phyloP scores from a whole-genome alignment of 176 grass and related monocot species.

The Puccinellia tenuiflora region DNA sequence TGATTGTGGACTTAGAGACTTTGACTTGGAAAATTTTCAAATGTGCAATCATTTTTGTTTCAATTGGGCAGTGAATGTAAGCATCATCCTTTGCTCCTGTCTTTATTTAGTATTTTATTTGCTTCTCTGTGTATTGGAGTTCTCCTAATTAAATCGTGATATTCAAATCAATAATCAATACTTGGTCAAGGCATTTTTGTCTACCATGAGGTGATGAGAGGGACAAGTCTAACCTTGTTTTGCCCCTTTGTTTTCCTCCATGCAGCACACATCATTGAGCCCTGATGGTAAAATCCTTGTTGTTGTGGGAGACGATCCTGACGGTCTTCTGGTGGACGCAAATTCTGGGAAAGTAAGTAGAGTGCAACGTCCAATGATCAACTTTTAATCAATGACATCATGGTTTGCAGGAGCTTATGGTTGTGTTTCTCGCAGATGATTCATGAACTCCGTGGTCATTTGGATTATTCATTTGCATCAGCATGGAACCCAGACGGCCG shows the following conservation, averaged over 20 bases:
- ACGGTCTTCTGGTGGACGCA: constrained; percentile 60
- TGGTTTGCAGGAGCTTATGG: neutral
- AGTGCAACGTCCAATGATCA: neutral
- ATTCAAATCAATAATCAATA: neutral
- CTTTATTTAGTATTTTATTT: neutral
- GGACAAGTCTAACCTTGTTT: constrained; percentile 1
- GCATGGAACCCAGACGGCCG: constrained; percentile 71
- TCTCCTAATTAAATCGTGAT: neutral
- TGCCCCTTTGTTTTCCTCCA: neutral
- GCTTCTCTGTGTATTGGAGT: neutral
- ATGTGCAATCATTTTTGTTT: constrained; percentile 70
- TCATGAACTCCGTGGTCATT: constrained; percentile 54
- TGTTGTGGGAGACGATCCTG: constrained; percentile 61
- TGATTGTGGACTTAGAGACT: constrained; percentile 69
- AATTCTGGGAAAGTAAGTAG: constrained; percentile 63
- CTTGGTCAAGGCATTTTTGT: neutral
- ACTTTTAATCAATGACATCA: neutral
- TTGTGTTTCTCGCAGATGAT: constrained; percentile 34
- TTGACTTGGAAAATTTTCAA: constrained; percentile 69
- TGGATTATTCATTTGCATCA: constrained; percentile 86
- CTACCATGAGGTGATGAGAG: neutral
- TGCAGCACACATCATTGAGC: constrained; percentile 73
- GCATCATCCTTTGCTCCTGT: neutral
- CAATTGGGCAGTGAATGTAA: constrained; percentile 74
- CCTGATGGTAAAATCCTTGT: constrained; percentile 68